A percentile compares a stretch with the other conserved stretches of the same genome.
Conservation (phyloP, 2,329 filamentous ascomycete genomes). For the Cylindrodendrum hubeiense region DNA sequence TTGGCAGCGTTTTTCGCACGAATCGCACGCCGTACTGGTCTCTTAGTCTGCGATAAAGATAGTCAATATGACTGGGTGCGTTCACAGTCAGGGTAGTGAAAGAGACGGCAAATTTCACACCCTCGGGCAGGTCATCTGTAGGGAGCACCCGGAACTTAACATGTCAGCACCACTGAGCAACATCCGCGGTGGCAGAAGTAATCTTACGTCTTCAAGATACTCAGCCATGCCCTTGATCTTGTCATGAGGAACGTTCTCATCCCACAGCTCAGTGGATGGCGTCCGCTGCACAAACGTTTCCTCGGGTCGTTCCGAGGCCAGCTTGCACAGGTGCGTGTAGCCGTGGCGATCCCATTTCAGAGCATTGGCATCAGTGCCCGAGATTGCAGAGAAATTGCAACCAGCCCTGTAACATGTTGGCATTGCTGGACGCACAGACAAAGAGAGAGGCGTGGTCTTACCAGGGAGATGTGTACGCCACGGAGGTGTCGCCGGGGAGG, state of each 20-base stretch:
- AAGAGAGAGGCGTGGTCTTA: not conserved
- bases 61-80: constrained; percentile 53
- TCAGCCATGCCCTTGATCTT: constrained; percentile 56
- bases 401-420: constrained; percentile 50
- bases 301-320: constrained; percentile 47
- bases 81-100: constrained; percentile 54
- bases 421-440: not conserved
- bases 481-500: constrained; percentile 54
- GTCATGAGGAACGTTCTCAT: constrained; percentile 51
- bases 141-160: constrained; percentile 48
- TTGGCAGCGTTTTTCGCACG: constrained; percentile 43
- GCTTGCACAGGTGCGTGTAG: constrained; percentile 51
- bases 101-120: constrained; percentile 50
- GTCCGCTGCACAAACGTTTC: constrained; percentile 52
- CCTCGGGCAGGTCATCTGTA: constrained; percentile 44
- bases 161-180: constrained; percentile 41
- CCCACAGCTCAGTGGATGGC: constrained; percentile 56
- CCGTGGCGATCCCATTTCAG: constrained; percentile 56
- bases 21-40: constrained; percentile 49
- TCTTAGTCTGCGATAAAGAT: constrained; percentile 43
- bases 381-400: constrained; percentile 59
- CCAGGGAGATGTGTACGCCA: constrained; percentile 48
- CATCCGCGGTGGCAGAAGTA: constrained; percentile 48
- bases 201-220: constrained; percentile 55
- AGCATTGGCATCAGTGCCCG: constrained; percentile 55